phyloP scores from a whole-genome alignment of 1,284 basidiomycete species.

The Ganoderma lingzhi region DNA sequence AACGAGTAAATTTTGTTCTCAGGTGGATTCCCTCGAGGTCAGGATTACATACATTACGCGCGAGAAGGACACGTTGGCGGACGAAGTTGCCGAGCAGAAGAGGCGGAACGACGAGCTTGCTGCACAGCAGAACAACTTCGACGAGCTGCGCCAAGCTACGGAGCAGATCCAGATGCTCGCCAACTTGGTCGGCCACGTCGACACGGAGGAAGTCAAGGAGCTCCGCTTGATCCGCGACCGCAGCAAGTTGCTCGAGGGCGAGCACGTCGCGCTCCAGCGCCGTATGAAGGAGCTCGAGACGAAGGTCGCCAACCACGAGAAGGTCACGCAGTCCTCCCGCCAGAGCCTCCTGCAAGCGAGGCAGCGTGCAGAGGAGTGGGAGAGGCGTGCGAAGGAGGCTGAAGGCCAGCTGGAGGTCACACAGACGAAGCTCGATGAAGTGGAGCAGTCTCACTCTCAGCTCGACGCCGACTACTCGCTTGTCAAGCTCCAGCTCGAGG shows the following conservation, averaged over 20 bases:
- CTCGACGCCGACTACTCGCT: slow-evolving; percentile 74
- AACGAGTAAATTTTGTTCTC: background rate
- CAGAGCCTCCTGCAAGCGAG: slow-evolving; percentile 76
- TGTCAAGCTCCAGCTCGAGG: slow-evolving; percentile 74
- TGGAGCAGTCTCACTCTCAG: slow-evolving; percentile 68
- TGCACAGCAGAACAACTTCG: slow-evolving; percentile 74
- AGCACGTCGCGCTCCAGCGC: slow-evolving; percentile 71
- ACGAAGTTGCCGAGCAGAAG: slow-evolving; percentile 59
- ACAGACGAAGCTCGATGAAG: slow-evolving; percentile 67
- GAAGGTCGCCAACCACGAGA: slow-evolving; percentile 67
- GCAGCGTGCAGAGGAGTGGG: slow-evolving; percentile 81
- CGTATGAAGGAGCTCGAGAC: slow-evolving; percentile 75
- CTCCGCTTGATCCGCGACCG: slow-evolving; percentile 71
- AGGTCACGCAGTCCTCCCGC: slow-evolving; percentile 60
- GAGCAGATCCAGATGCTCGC: slow-evolving; percentile 76
- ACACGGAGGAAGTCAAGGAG: slow-evolving; percentile 76
- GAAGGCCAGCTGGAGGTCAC: slow-evolving; percentile 68
- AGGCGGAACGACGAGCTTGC: slow-evolving; percentile 65
- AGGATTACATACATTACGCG: slow-evolving; percentile 60
- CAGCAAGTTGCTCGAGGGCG: slow-evolving; percentile 70
- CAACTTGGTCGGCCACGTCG: slow-evolving; percentile 64
- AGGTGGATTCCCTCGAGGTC: slow-evolving; percentile 71
- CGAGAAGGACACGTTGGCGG: slow-evolving; percentile 66
- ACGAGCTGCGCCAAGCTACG: slow-evolving; percentile 68
- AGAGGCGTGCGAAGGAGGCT: slow-evolving; percentile 75